Percentiles rank a stretch among this genome's conserved stretches.
Conservation (phyloP, 2,329 filamentous ascomycete species). For the Stagonosporopsis vannaccii region DNA sequence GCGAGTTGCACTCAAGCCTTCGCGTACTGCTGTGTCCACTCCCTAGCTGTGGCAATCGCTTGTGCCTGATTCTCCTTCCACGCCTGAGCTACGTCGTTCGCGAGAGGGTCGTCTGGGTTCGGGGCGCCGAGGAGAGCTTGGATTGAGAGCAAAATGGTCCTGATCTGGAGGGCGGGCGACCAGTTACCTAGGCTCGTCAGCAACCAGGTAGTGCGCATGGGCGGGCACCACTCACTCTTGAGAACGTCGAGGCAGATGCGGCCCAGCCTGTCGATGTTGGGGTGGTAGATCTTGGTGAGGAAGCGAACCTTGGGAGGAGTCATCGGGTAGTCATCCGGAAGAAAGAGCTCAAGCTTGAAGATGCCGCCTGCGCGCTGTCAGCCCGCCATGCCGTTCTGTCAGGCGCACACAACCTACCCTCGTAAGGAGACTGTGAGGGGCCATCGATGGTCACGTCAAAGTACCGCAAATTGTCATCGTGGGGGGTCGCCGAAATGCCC, state of each 20-base stretch:
- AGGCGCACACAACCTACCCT: conserved; percentile 69
- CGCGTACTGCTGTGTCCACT: conserved; percentile 90
- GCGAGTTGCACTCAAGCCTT: conserved; percentile 31
- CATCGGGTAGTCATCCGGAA: conserved; percentile 99
- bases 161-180: conserved; percentile 97
- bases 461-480: conserved; percentile 96
- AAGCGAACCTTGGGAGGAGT: conserved; percentile 98
- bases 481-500: conserved; percentile 92
- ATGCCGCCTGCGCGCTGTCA: conserved; percentile 67
- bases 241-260: conserved; percentile 96
- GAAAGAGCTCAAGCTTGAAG: conserved; percentile 96
- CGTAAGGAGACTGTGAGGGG: conserved; percentile 90
- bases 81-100: conserved; percentile 94
- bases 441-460: conserved; percentile 98
- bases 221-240: conserved; percentile 72
- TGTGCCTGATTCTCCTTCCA: conserved; percentile 97
- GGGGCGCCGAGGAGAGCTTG: conserved; percentile 95
- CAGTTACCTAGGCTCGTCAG: conserved; percentile 77
- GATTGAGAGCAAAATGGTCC: conserved; percentile 97
- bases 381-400: neutral
- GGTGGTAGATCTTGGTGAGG: conserved; percentile 98
- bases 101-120: conserved; percentile 97
- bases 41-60: conserved; percentile 88
- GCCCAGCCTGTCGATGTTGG: conserved; percentile 97
- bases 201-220: neutral